Evolutionary conservation across 768 basidiomycete species (phyloP), one percentile per base, ranked within the genome.

Genomic region (Calocybe gangraenosa): DNA sequence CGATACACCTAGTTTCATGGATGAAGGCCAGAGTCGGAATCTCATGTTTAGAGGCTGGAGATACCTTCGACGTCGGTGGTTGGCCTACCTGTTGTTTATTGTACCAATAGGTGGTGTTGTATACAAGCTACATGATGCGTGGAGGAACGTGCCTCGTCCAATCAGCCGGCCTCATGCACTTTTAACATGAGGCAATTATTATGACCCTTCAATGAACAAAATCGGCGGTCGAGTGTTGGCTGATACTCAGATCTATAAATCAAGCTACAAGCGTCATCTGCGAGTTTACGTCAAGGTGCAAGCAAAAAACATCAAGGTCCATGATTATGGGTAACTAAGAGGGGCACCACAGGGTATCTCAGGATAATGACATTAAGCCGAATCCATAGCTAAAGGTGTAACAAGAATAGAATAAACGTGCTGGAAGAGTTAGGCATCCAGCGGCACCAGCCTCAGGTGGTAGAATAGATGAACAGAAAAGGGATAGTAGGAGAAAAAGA

Each of bases 61-160:
- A 14, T 61, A 60, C 45, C 21, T 64, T 22, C 61, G 62, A 58
- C 62, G 57, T 40, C 69, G 68, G 67, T 62, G 63, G 53, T 64
- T 63, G 58, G 50, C 67, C 8, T 70, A 65, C 51, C 55, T 58
- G 9, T 44, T 66, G 30, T 51, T 57, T 22, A 44, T 69, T 35
- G 59, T 61, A 40, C 60, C 62, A 37, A 11, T 28, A 28, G 54
- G 50, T 1, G 63, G 51, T 13, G 42, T 65, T 9, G 50, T 46
- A 18, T 63, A 59, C 49, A 62, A 53, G 33, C 44, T 53, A 13
- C 62, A 60, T 57, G 49, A 25, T 33, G 45, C 31, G 42, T 45
- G 38, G 38, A 49, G 37, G 22, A 51, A 46, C 31, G 30, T 39
- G 30, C 33, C 40, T 22, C 41, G 17, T 36, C 21, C 38, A 25